Evolutionary conservation across 2,329 filamentous ascomycete genomes (phyloP).

Genomic region (Xylaria arbuscula): DNA sequence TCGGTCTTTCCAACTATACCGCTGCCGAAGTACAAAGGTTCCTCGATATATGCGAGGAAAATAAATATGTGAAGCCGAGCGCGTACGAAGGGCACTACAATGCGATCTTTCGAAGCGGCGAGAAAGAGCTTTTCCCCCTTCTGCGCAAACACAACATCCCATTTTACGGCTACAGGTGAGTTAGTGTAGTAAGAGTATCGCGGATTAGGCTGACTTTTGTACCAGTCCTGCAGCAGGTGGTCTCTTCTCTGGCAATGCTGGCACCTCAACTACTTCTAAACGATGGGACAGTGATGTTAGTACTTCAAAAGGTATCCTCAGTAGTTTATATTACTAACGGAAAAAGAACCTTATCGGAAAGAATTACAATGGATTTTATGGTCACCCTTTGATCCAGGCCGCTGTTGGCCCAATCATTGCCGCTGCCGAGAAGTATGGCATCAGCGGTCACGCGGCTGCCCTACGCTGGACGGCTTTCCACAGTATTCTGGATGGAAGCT

Average conservation of each 20-base stretch:
- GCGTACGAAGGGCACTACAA: conserved; percentile 64
- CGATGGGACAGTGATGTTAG: conserved; percentile 34
- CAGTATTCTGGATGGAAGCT: conserved; percentile 46
- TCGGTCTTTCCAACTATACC: conserved; percentile 60
- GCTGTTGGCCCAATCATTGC: conserved; percentile 46
- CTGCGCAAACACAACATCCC: conserved; percentile 56
- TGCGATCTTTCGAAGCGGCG: conserved; percentile 55
- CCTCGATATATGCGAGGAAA: conserved; percentile 55
- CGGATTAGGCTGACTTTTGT: conserved; percentile 2
- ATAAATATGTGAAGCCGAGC: conserved; percentile 55
- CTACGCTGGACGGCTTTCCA: conserved; percentile 56
- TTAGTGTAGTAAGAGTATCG: background rate
- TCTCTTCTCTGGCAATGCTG: conserved; percentile 44
- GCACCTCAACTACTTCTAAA: conserved; percentile 22
- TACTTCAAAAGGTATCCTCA: background rate
- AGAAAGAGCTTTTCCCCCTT: conserved; percentile 56
- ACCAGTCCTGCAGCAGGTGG: conserved; percentile 32
- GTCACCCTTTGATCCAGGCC: conserved; percentile 44
- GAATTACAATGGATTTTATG: conserved; percentile 21
- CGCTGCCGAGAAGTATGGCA: conserved; percentile 50
- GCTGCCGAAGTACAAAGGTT: conserved; percentile 58
- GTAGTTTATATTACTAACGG: conserved; percentile 2
- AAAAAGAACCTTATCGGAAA: conserved; percentile 24
- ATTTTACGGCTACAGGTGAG: conserved; percentile 56
- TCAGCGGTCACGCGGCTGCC: conserved; percentile 55